phyloP scores from a whole-genome alignment of 768 basidiomycete genomes.

The Mycena alexandri region DNA sequence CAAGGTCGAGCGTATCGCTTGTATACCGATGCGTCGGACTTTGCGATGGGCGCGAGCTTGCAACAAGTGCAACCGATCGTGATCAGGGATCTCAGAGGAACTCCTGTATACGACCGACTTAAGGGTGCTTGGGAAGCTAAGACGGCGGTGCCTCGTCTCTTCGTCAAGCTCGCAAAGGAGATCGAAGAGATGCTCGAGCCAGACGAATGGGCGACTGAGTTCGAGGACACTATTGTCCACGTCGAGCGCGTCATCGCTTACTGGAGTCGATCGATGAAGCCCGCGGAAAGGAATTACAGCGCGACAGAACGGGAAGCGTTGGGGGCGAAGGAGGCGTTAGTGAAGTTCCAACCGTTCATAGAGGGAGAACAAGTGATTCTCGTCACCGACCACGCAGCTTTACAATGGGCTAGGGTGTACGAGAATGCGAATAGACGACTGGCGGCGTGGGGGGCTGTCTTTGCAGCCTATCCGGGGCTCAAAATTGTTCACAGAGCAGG shows the following conservation, averaged over 20 bases:
- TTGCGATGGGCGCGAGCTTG: too few species aligned
- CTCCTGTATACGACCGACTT: conserved; percentile 16
- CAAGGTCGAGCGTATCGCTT: conserved; percentile 36
- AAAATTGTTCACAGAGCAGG: conserved; percentile 19
- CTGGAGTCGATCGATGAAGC: too few species aligned
- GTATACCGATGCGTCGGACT: neutral
- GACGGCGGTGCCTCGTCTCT: conserved; percentile 32
- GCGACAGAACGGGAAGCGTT: too few species aligned
- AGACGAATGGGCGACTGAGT: conserved; percentile 19
- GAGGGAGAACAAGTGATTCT: too few species aligned
- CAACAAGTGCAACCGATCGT: neutral
- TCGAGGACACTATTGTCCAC: conserved; percentile 37
- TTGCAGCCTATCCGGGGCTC: conserved; percentile 7
- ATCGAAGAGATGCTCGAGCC: neutral
- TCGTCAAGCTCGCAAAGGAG: conserved; percentile 20
- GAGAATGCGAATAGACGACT: conserved; percentile 38
- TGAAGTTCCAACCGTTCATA: too few species aligned
- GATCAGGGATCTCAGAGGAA: conserved; percentile 31
- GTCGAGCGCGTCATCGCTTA: conserved; percentile 28
- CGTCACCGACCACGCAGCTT: conserved; percentile 30
- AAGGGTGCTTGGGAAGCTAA: conserved; percentile 13
- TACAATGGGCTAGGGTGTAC: conserved; percentile 30
- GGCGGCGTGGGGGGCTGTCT: conserved; percentile 44
- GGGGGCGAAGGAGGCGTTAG: too few species aligned
- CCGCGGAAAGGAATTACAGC: too few species aligned